Base-by-base conservation (phyloP, 75 land plant species). In the Pinus albicaulis region DNA sequence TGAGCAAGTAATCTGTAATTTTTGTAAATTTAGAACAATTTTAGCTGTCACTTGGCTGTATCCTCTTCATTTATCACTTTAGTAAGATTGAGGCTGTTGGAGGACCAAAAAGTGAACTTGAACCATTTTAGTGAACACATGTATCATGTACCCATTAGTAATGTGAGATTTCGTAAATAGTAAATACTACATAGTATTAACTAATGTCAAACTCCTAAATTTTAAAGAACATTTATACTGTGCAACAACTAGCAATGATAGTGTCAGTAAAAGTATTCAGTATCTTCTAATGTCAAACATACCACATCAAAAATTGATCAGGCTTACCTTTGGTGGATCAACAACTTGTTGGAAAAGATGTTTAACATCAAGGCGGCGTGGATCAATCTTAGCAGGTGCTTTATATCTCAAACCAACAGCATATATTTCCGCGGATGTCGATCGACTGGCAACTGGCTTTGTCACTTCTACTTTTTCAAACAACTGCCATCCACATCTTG, bases 371-470 rank as follows among this genome's bases (percentile, higher is more conserved):
- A 96, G 91, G 65, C 94, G 95, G 36, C 93, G 98, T 8, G 99
- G 98, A 81, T 97, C 99, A 73, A 97, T 97, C 80, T 95, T 97
- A 11, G 95, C 92, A 81, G 99, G 98, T 11, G 99, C 99, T 74
- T 91, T 91, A 56, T 97, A 97, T 68, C 76, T 96, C 14, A 84
- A 65, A 57, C 94, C 89, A 59, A 97, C 77, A 22, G 92, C 82
- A 77, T 86, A 95, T 55, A 91, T 92, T 78, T 97, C 99, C 3
- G 99, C 99, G 38, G 99, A 96, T 66, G 95, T 80, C 0, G 90
- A 82, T 70, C 98, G 90, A 89, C 99, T 96, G 58, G 98, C 98
- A n/a, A 83, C 82, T 57, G 99, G 99, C 78, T 96, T 96, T 10
- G 89, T 84, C 36, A 93, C 99, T 83, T 96, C 99, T 60, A 96